A percentile compares a stretch with the other conserved stretches of the same genome.
phyloP scores from a whole-genome alignment of 2,329 filamentous ascomycete genomes.

The Colletotrichum eleusines region DNA sequence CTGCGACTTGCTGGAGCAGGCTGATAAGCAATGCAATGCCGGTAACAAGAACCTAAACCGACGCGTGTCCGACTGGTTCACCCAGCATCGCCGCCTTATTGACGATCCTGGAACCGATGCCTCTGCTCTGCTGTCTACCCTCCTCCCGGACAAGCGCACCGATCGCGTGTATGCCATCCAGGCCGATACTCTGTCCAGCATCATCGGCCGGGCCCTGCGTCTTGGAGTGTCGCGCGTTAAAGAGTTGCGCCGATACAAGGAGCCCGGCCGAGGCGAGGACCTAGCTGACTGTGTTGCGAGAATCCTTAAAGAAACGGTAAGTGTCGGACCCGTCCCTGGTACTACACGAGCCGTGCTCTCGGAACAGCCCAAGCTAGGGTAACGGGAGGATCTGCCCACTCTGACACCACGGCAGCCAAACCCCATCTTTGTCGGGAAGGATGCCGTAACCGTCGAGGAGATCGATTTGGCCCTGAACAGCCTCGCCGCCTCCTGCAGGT shows the following conservation, averaged over 20 bases:
- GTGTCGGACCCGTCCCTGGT: constrained; percentile 40
- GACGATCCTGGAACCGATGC: constrained; percentile 67
- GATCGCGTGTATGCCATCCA: constrained; percentile 84
- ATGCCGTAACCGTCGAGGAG: constrained; percentile 74
- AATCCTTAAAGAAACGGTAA: constrained; percentile 71
- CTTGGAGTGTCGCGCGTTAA: constrained; percentile 71
- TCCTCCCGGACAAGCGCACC: constrained; percentile 80
- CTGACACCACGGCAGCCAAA: constrained; percentile 57
- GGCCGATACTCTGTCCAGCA: constrained; percentile 69
- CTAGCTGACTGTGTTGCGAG: constrained; percentile 78
- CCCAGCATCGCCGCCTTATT: constrained; percentile 68
- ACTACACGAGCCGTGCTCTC: constrained; percentile 43
- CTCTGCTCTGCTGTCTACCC: constrained; percentile 77
- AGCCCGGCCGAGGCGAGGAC: constrained; percentile 70
- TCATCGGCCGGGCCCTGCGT: constrained; percentile 74
- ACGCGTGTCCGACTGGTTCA: constrained; percentile 76
- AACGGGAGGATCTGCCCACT: neutral
- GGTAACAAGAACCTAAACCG: constrained; percentile 48
- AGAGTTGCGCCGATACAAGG: constrained; percentile 73
- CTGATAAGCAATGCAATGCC: constrained; percentile 62
- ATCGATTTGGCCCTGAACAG: constrained; percentile 75
- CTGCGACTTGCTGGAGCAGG: constrained; percentile 78
- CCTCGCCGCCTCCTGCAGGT: constrained; percentile 76
- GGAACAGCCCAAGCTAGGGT: constrained; percentile 40
- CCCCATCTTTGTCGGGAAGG: constrained; percentile 48